A percentile compares a stretch with the other conserved stretches of the same genome.
These are phyloP conservation scores for Colletotrichum tanaceti DNA, from an alignment of 2,329 filamentous ascomycete genomes.

Conservation along the genomic window DNA sequence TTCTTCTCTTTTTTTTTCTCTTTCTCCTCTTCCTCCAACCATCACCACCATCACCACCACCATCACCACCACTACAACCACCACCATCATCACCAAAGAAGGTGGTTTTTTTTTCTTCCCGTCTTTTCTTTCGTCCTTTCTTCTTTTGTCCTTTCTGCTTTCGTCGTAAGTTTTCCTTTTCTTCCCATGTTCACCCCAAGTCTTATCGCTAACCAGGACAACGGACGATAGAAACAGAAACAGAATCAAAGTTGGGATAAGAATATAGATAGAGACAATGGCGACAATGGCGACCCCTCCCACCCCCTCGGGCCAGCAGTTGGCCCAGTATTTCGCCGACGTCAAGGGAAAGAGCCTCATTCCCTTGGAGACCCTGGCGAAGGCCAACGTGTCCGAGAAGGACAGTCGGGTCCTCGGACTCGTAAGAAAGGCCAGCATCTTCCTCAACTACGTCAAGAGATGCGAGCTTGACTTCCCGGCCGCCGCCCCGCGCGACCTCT, in stretches of 20 bases:
- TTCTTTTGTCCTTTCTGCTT: background rate
- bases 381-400: background rate
- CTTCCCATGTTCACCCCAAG: too few relatives aligned
- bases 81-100: too few relatives aligned
- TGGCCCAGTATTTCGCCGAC: background rate
- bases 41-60: too few relatives aligned
- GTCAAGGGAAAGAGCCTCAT: background rate
- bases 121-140: too few relatives aligned
- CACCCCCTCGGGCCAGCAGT: background rate
- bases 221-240: background rate
- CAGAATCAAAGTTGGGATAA: too few relatives aligned
- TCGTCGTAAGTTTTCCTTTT: too few relatives aligned
- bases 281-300: background rate
- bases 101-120: background rate
- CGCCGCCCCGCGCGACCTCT: background rate
- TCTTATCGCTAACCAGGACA: too few relatives aligned
- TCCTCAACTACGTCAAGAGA: slow-evolving; percentile 1
- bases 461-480: background rate
- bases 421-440: background rate
- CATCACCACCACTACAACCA: background rate
- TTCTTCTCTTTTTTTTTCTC: background rate
- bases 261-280: too few relatives aligned
- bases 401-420: background rate
- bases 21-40: background rate
- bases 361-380: background rate